Evolutionary conservation across 495 filamentous ascomycete species (phyloP), one percentile per base, ranked within the genome.

Genomic region (Aspergillus cavernicola): DNA sequence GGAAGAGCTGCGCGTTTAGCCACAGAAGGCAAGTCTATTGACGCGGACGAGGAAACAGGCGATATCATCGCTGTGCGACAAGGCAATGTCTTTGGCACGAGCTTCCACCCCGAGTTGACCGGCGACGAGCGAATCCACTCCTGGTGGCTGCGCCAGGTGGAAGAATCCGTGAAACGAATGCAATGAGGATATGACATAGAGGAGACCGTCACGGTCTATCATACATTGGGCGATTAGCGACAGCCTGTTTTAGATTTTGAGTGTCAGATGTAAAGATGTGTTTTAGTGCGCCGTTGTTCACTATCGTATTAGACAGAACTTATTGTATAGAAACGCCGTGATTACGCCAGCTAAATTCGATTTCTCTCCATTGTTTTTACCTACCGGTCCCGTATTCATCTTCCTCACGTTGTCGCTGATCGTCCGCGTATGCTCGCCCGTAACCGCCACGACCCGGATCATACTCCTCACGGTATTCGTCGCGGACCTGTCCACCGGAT

Each of bases 391-490:
- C 77, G 52, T 81, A 81, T 45, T 79, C 72, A 20, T 77, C 74
- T 52, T 82, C 80, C 44, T 76, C 70, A 41, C 85, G 81, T 60
- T 79, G 83, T 62, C 81, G 66, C 50, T 84, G 74, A 58, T 85
- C 82, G 11, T 76, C 67, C 57, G 81, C 82, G 43, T 88, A 80
- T 47, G 85, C 85, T 41, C 87, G 75, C 33, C 86, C 86, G 64
- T 81, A 89, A 16, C 93, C 93, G 42, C 93, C 93, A 61, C 93
- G 82, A 6, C 93, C 93, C 15, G 95, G 91, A 61, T 98, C 93
- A 63, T 85, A 97, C 67, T 97, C 91, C 59, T 96, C 90, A 6
- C 93, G 83, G 71, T 98, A 98, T 72, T 97, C 95, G 65, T 98
- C 93, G 38, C 93, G 86, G 28, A 98, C 93, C 70, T 98, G 93